Base-by-base conservation (phyloP, 768 basidiomycete species). In the Suillus paluster region DNA sequence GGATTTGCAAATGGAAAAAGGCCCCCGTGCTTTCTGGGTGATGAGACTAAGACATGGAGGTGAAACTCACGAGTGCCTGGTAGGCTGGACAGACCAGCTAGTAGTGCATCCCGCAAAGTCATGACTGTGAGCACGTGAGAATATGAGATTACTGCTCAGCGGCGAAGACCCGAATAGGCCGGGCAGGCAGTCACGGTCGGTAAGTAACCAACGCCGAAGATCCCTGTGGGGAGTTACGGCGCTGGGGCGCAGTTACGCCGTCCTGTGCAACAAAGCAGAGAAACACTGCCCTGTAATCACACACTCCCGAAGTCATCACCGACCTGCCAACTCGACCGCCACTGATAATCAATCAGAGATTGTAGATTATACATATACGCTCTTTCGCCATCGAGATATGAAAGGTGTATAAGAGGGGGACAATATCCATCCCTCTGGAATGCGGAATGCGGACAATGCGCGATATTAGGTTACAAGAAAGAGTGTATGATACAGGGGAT, bases 1-100 rank as follows among this genome's bases (percentile, higher is more conserved):
- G 86, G 88, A 48, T 71, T 75, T 11, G 92, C 87, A 69, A 92
- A 94, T 0, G 88, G 93, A 73, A 86, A 98, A 19, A 97, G 75
- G 0, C 82, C 80, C 2, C 81, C 79, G 69, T 87, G 83, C 71
- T 90, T 93, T 54, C 85, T 79, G 11, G 90, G 86, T 0, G 86
- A 75, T 2, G 92, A 86, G 42, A 86, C 80, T 60, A 95, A 86
- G 60, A 88, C 86, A 68, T 94, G 91, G 56, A 94, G 59, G 71
- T 92, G 89, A 69, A 92, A 87, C 63, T 83, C 80, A 54, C 92
- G 88, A 36, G 83, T 83, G 1, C 90, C 92, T 5, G 90, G 88
- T 19, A 92, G 70, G 25, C 66, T 67, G 5, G 76, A 69, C 56
- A 94, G 84, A 11, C 83, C 81, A 7, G 77, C 76, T 58, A 93